Evolutionary conservation across 148 eudicot genomes (phyloP).

Genomic region (Pharnaceum exiguum): DNA sequence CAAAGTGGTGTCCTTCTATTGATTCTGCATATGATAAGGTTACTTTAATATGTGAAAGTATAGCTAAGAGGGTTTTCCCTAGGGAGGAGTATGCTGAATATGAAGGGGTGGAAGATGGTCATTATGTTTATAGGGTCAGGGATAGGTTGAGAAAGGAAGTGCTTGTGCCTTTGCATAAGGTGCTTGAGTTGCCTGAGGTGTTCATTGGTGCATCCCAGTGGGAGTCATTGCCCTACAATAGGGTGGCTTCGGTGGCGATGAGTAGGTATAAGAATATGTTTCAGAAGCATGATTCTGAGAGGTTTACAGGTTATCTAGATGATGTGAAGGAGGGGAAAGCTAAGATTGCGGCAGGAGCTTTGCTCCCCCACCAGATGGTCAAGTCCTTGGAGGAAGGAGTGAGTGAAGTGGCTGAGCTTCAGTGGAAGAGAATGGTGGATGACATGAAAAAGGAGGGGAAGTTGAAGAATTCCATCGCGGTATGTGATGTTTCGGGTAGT

Average conservation of each 20-base stretch:
- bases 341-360: constrained; percentile 46
- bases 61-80: constrained; percentile 15
- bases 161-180: constrained; percentile 39
- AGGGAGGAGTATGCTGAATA: constrained; percentile 1
- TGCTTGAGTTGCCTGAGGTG: constrained; percentile 44
- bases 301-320: constrained; percentile 3
- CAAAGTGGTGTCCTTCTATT: constrained; percentile 20
- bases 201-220: constrained; percentile 37
- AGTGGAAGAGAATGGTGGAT: background rate
- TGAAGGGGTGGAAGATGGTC: background rate
- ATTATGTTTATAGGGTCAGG: background rate
- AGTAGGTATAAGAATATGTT: constrained; percentile 23
- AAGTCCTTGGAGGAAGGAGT: constrained; percentile 13
- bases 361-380: constrained; percentile 50
- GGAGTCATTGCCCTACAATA: constrained; percentile 25
- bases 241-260: constrained; percentile 47
- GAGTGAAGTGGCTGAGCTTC: constrained; percentile 26
- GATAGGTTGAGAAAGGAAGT: constrained; percentile 14
- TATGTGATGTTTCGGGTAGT: constrained; percentile 4
- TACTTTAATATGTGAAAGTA: constrained; percentile 12
- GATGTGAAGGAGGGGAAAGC: background rate
- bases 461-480: background rate
- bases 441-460: constrained; percentile 5
- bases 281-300: constrained; percentile 3
- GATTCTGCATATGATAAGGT: constrained; percentile 14